Conservation (phyloP, 768 basidiomycete species). For the Suillus placidus region DNA sequence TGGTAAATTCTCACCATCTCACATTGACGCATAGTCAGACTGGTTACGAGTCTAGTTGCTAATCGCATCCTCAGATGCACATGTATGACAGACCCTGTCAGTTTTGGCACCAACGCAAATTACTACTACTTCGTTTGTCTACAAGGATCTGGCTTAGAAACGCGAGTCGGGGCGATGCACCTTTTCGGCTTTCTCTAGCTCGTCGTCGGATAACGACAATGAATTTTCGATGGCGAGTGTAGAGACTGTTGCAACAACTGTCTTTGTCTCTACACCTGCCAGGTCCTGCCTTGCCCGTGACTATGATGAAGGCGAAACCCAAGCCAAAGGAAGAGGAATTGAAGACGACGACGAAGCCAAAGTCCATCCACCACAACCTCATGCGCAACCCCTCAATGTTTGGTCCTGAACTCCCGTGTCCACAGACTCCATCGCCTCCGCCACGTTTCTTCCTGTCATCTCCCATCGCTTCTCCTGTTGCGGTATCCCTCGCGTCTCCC, state of each 20-base stretch:
- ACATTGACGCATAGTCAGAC: no score
- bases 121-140: no score
- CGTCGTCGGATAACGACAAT: constrained; percentile 31
- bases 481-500: constrained; percentile 9
- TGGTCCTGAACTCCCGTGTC: constrained; percentile 61
- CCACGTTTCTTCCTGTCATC: constrained; percentile 33
- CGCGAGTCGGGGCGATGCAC: no score
- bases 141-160: no score
- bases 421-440: constrained; percentile 37
- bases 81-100: no score
- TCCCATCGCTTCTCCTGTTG: constrained; percentile 16
- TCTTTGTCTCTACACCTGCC: constrained; percentile 15
- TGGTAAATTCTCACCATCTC: no score
- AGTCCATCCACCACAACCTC: constrained; percentile 16
- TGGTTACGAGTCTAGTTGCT: no score
- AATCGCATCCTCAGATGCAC: no score
- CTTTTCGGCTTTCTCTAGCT: no score
- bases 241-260: constrained; percentile 32
- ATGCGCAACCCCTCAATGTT: constrained; percentile 51
- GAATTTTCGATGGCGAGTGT: constrained; percentile 35
- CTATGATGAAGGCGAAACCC: constrained; percentile 23
- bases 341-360: constrained; percentile 22
- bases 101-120: no score
- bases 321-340: constrained; percentile 17
- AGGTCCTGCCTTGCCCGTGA: constrained; percentile 17